Percentiles rank a stretch among this genome's conserved stretches.
phyloP scores from a whole-genome alignment of 495 filamentous ascomycete genomes.

The Talaromyces nanjingensis region DNA sequence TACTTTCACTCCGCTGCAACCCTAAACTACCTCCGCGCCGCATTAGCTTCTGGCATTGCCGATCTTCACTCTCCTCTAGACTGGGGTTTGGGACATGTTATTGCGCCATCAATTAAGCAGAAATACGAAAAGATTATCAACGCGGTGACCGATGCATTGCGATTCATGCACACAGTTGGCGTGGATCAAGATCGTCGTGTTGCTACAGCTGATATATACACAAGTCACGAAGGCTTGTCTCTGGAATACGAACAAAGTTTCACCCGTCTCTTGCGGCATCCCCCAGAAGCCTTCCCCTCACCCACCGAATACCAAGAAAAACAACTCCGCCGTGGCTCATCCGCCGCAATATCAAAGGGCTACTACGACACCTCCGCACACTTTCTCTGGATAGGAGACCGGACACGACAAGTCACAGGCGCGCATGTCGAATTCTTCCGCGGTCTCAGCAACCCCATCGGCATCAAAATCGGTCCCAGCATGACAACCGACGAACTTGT shows the following conservation, averaged over 20 bases:
- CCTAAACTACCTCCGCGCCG: conserved; percentile 81
- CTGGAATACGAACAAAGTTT: conserved; percentile 90
- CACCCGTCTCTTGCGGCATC: conserved; percentile 67
- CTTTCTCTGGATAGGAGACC: conserved; percentile 97
- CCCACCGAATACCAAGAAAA: conserved; percentile 6
- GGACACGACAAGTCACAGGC: conserved; percentile 83
- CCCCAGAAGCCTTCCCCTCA: conserved; percentile 24
- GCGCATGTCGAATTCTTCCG: conserved; percentile 97
- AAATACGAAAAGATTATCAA: conserved; percentile 78
- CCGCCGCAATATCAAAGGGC: conserved; percentile 26
- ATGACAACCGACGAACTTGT: conserved; percentile 69
- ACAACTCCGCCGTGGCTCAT: conserved; percentile 8
- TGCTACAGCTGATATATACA: conserved; percentile 91
- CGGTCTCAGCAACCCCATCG: conserved; percentile 89
- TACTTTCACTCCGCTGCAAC: conserved; percentile 95
- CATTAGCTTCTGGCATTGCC: conserved; percentile 80
- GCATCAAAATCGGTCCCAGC: conserved; percentile 89
- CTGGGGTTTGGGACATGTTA: conserved; percentile 93
- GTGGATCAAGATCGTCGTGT: conserved; percentile 78
- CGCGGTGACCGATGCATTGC: conserved; percentile 82
- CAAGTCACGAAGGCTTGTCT: conserved; percentile 88
- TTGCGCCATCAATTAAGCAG: conserved; percentile 69
- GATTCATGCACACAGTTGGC: conserved; percentile 93
- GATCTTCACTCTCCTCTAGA: conserved; percentile 90
- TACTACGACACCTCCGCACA: conserved; percentile 92